Base-by-base conservation (phyloP, 208 protist genomes). In the Trypanosomatidae sp. region DNA sequence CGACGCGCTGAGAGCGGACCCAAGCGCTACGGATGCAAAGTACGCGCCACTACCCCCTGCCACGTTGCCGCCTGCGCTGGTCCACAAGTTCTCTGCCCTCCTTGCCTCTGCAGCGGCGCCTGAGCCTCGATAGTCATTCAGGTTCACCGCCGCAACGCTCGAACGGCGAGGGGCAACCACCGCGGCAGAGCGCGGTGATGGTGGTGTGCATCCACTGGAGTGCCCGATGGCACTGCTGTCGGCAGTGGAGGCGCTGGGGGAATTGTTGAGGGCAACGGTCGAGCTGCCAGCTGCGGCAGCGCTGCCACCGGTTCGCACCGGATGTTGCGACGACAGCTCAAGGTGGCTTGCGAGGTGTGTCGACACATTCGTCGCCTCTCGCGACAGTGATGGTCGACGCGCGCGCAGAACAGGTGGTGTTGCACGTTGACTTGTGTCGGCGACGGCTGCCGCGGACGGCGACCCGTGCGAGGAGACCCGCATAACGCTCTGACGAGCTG, bases 131-230 rank as follows among this genome's bases (percentile, higher is more conserved):
- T 58, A 15, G 17, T 58, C 49, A n/a, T 28, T 69, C 41, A 74
- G 62, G 55, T 79, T 79, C 4, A 79, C 69, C 15, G 75, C 75
- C 1, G 75, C 69, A 1, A 79, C 69, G 46, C 75, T 79, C 53
- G 68, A 66, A 0, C 75, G 75, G 3, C 62, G 75, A 39, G 75
- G 75, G 0, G 75, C 75, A 25, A 79, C 69, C 41, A 79, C 75
- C 50, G 49, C 67, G 2, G 75, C 75, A 28, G 75, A 74, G 22
- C 36, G 49, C 28, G 43, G n/a, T n/a, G 56, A 33, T 56, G 69
- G 58, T 9, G 36, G 69, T 10, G 69, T 46, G 19, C 19, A 19
- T 46, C 41, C n/a, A 7, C 52, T 13, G 10, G n/a, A 22, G 36
- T 13, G 52, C 22, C 13, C 53, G 50, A 43, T 52, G 43, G 17